Conservation (phyloP, 495 filamentous ascomycete species). For the Massariosphaeria phaeospora region DNA sequence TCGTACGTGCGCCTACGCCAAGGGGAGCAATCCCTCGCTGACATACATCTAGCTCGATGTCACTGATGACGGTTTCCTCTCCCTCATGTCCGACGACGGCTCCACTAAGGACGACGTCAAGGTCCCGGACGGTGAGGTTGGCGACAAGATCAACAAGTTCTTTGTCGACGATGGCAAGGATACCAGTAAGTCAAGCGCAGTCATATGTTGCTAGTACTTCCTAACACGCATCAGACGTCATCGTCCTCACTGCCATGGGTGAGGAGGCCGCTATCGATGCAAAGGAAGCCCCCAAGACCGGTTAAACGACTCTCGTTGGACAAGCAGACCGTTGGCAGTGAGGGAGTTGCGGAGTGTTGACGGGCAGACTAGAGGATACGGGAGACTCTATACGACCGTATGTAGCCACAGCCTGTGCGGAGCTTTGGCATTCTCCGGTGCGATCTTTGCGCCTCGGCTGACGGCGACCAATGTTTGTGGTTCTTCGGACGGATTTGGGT, state of each 20-base stretch:
- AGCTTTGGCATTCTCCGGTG: conserved; percentile 24
- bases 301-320: conserved; percentile 35
- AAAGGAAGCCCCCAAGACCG: conserved; percentile 71
- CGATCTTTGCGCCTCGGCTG: conserved; percentile 25
- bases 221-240: conserved; percentile 59
- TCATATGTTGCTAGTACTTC: not conserved
- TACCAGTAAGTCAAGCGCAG: conserved; percentile 60
- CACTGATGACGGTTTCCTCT: conserved; percentile 84
- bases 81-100: conserved; percentile 77
- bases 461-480: conserved; percentile 20
- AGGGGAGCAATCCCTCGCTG: not conserved
- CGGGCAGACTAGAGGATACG: conserved; percentile 4
- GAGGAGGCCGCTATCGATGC: conserved; percentile 88
- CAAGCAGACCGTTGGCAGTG: conserved; percentile 16
- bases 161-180: conserved; percentile 72
- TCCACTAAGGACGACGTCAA: conserved; percentile 90
- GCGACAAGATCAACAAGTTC: conserved; percentile 71
- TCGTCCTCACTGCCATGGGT: conserved; percentile 90
- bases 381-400: conserved; percentile 5
- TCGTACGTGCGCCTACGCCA: conserved; percentile 58
- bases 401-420: conserved; percentile 11
- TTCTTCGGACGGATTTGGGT: conserved; percentile 33
- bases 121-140: conserved; percentile 82
- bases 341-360: conserved; percentile 22
- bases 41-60: conserved; percentile 64